Evolutionary conservation across 371 early-diverging fungal genomes (phyloP), one percentile per base, ranked within the genome.

Genomic region (Haplosporangium sp.): DNA sequence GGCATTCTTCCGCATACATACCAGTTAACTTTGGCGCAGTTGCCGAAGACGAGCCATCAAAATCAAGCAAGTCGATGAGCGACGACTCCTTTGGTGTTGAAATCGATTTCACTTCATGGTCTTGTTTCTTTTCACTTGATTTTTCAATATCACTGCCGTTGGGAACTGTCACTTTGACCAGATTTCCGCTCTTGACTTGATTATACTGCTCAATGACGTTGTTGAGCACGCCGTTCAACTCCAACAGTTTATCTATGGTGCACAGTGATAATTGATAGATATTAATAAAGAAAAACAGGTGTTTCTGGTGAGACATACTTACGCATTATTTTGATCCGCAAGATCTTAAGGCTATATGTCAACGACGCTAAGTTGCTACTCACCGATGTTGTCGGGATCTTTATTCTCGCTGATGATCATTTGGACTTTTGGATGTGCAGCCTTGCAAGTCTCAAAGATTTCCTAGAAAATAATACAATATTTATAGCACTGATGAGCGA

Each of bases 141-240:
- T 11, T n/a, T 16, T 62, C 40, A 18, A 18, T 16, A 3, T 46
- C 64, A 12, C 7, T 36, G 11, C 10, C 58, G 45, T 21, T 47
- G 2, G 80, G 80, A 8, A 73, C 70, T 2, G 76, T 16, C 29
- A 48, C 83, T 80, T 79, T 88, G 82, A 51, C 80, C 53, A 46
- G 83, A 80, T 79, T 88, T 66, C 96, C 90, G 21, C 82, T 77
- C 81, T 90, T 85, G 59, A 93, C 79, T 45, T 92, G 90, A n/a
- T 83, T 81, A 64, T 93, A 93, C 67, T 92, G 93, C 62, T 86
- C 84, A 16, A 95, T 74, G 0, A 91, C 96, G 13, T 88, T 91
- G 69, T 90, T 91, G 55, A 97, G 89, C 58, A 92, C 77, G 73
- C 94, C 93, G 62, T 94, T 93, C 59, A 96, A 67, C 18, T 86